These are phyloP conservation scores for Tylopilus plumbeoviolaceoides DNA, from an alignment of 768 basidiomycete species.

Conservation along the genomic window DNA sequence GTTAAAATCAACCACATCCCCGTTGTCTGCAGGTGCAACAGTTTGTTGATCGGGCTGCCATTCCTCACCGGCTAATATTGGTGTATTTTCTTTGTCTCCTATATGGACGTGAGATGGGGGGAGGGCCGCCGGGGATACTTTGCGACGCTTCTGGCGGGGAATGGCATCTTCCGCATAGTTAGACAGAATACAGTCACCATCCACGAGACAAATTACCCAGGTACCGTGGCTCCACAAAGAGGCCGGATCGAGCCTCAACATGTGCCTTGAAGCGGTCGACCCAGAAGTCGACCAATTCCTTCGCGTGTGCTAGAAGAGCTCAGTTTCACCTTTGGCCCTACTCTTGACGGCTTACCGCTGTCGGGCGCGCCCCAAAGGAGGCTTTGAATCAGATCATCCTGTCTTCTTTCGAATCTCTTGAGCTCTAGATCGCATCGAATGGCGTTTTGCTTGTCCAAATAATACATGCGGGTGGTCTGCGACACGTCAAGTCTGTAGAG, in stretches of 20 bases:
- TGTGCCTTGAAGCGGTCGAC: conserved; percentile 65
- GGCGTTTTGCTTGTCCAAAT: conserved; percentile 56
- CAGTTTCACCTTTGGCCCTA: background rate
- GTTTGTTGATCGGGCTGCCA: conserved; percentile 12
- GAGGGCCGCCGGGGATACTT: conserved; percentile 18
- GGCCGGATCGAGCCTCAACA: conserved; percentile 54
- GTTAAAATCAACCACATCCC: conserved; percentile 21
- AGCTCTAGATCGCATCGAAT: conserved; percentile 47
- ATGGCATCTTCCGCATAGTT: conserved; percentile 31
- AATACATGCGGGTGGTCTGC: conserved; percentile 61
- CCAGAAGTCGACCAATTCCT: conserved; percentile 72
- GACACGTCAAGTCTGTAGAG: background rate
- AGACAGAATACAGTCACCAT: background rate
- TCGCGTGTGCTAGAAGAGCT: conserved; percentile 52
- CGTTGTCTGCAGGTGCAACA: conserved; percentile 5
- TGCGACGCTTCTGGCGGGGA: conserved; percentile 48
- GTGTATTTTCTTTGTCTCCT: background rate
- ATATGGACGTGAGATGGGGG: background rate
- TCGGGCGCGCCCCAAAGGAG: conserved; percentile 65
- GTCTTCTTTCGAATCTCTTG: conserved; percentile 56
- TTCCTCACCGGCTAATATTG: conserved; percentile 5
- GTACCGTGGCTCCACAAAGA: conserved; percentile 3
- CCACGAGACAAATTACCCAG: conserved; percentile 10
- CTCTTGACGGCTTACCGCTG: conserved; percentile 46
- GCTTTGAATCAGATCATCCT: conserved; percentile 50